Conservation (phyloP, 495 filamentous ascomycete species). For the Trichoderma erinaceum region DNA sequence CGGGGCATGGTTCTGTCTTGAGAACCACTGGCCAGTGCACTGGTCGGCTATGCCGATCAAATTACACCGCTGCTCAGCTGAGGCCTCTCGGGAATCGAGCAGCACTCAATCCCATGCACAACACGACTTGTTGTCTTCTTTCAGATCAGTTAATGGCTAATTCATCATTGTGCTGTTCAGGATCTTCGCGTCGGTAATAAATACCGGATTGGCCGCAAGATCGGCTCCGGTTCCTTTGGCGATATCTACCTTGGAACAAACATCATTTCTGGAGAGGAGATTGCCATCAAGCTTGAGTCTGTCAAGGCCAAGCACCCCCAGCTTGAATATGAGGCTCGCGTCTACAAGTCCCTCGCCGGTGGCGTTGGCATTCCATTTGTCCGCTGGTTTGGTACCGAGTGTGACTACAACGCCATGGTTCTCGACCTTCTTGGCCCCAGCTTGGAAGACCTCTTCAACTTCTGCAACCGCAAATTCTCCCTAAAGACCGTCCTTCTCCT, state of each 20-base stretch:
- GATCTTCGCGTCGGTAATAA: slow-evolving; percentile 99
- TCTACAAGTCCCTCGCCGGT: slow-evolving; percentile 98
- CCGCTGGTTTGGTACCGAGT: slow-evolving; percentile 99
- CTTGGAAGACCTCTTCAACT: slow-evolving; percentile 99
- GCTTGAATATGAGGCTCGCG: slow-evolving; percentile 98
- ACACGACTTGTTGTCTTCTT: neutral
- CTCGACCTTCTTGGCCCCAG: slow-evolving; percentile 95
- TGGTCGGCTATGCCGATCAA: slow-evolving; percentile 9
- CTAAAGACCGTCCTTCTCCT: slow-evolving; percentile 98
- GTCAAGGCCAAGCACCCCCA: slow-evolving; percentile 99
- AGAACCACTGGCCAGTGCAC: slow-evolving; percentile 8
- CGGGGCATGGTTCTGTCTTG: neutral
- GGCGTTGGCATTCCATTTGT: slow-evolving; percentile 99
- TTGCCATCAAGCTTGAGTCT: slow-evolving; percentile 99
- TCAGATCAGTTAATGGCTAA: neutral
- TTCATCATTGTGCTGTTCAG: slow-evolving; percentile 36
- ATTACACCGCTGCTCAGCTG: slow-evolving; percentile 9
- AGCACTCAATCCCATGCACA: neutral
- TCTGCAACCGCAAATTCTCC: slow-evolving; percentile 99
- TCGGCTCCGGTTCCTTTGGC: slow-evolving; percentile 96
- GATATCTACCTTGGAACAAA: slow-evolving; percentile 99
- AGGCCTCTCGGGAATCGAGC: neutral
- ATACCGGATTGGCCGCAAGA: slow-evolving; percentile 99
- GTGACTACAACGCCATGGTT: slow-evolving; percentile 99
- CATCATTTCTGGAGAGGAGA: slow-evolving; percentile 99